Base-by-base conservation (phyloP, 805 yeast species). In the Candida anglica region DNA sequence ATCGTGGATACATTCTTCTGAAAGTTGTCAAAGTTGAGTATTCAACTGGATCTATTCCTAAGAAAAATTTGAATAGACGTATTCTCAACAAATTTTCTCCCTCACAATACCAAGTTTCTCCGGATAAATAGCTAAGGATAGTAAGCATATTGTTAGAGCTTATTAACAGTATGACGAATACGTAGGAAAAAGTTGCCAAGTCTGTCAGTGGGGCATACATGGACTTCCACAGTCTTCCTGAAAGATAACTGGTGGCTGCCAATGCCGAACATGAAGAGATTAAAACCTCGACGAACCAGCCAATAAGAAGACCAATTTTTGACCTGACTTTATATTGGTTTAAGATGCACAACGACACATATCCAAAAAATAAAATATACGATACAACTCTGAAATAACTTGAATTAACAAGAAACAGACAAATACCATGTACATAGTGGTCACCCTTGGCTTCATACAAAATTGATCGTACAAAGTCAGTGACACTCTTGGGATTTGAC, bases 241-340 rank as follows among this genome's bases (percentile, higher is more conserved):
- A 42, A 3, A 45, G 21, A 4, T 28, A 24, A 2, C 50, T 42
- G n/a, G 56, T 35, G 5, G 62, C 19, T 21, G 47, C 54, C 13
- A 56, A 33, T 0, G 69, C 42, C 1, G 66, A 63, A 5, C 57
- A 41, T 6, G 50, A 28, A 4, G 62, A 46, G 1, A 63, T 33
- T 6, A 50, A 14, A 0, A 50, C 50, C 17, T 53, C 55, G 4
- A 49, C 44, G 4, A 56, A 25, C 71, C 71, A 66, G 3, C 67
- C 70, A 15, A 53, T 27, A 8, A 66, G 19, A 15, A 66, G 44
- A 0, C 71, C 71, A 7, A 59, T 27, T 33, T 44, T 56, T 3
- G 67, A 61, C 19, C 65, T 42, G 9, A 66, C 48, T 30, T 56
- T 57, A 35, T 59, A 63, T 27, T 48, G 48, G 32, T 65, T 65